Evolutionary conservation across 2,329 filamentous ascomycete genomes (phyloP).

Genomic region (Diaporthe sp.): DNA sequence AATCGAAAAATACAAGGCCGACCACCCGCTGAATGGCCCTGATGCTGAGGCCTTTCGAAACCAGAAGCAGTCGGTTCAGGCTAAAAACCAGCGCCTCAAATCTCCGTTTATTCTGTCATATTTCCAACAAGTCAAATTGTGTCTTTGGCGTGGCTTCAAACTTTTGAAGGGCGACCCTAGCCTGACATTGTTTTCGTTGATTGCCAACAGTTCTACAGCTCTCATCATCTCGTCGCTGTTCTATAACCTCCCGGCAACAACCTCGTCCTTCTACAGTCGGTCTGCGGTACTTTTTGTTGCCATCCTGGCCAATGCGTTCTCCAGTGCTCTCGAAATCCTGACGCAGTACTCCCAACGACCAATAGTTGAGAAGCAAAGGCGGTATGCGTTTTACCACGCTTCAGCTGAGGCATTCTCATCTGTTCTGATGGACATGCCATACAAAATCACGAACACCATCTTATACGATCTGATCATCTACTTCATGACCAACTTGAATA

Average conservation of each 20-base stretch:
- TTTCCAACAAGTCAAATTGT: constrained; percentile 80
- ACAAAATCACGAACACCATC: constrained; percentile 80
- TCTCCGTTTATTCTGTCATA: constrained; percentile 89
- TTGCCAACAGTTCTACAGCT: constrained; percentile 81
- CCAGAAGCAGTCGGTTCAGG: constrained; percentile 66
- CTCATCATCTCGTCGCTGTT: constrained; percentile 86
- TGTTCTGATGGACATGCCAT: constrained; percentile 88
- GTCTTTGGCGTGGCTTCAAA: constrained; percentile 83
- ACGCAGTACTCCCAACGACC: constrained; percentile 89
- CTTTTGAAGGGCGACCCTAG: constrained; percentile 82
- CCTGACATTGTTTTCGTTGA: constrained; percentile 75
- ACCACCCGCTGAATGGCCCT: constrained; percentile 66
- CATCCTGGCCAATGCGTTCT: constrained; percentile 87
- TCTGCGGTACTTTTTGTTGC: constrained; percentile 89
- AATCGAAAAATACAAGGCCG: constrained; percentile 67
- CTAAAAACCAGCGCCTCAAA: constrained; percentile 70
- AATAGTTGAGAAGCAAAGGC: constrained; percentile 90
- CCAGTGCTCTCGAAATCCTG: constrained; percentile 84
- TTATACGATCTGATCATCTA: constrained; percentile 85
- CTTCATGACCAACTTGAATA: constrained; percentile 86
- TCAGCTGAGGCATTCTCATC: constrained; percentile 89
- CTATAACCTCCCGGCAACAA: constrained; percentile 77
- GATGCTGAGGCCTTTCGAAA: constrained; percentile 69
- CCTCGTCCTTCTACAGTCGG: constrained; percentile 82
- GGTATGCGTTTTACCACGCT: constrained; percentile 94